Conservation (phyloP, 2,329 filamentous ascomycete genomes). For the Fusarium cyanostomum region DNA sequence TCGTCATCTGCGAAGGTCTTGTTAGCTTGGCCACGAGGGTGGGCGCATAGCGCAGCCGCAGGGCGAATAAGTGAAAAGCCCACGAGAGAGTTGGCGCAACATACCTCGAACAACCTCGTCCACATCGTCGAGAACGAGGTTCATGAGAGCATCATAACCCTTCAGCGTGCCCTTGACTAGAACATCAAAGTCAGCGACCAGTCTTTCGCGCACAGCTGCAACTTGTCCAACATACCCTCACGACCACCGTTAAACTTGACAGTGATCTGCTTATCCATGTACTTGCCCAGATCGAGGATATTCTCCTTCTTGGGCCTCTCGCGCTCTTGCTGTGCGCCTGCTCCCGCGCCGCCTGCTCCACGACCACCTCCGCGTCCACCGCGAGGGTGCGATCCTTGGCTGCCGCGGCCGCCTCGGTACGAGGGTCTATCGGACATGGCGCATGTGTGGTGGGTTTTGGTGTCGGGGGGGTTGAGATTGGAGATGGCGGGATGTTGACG, state of each 20-base stretch:
- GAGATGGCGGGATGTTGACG: slow-evolving; percentile 18
- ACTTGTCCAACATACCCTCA: slow-evolving; percentile 68
- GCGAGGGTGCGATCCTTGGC: slow-evolving; percentile 53
- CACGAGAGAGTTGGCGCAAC: slow-evolving; percentile 32
- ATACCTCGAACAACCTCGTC: slow-evolving; percentile 88
- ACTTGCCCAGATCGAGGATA: slow-evolving; percentile 93
- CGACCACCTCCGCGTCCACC: slow-evolving; percentile 59
- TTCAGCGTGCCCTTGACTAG: slow-evolving; percentile 89
- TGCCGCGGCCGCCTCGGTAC: slow-evolving; percentile 58
- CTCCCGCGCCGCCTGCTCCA: slow-evolving; percentile 57
- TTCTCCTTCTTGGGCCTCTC: slow-evolving; percentile 98
- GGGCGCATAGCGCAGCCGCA: not conserved
- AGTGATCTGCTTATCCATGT: slow-evolving; percentile 94
- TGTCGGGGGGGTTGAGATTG: slow-evolving; percentile 10
- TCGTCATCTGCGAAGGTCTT: slow-evolving; percentile 77
- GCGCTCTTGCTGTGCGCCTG: slow-evolving; percentile 55
- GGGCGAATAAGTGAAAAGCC: not conserved
- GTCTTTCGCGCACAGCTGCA: not conserved
- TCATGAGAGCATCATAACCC: slow-evolving; percentile 98
- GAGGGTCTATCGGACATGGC: slow-evolving; percentile 62
- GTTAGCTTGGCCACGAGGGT: not conserved
- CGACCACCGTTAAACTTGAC: slow-evolving; percentile 97
- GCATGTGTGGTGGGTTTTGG: slow-evolving; percentile 38
- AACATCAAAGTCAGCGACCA: slow-evolving; percentile 14
- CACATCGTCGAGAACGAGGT: slow-evolving; percentile 93